Evolutionary conservation across 345 rosid genomes (phyloP).

Genomic region (Kernera saxatilis): DNA sequence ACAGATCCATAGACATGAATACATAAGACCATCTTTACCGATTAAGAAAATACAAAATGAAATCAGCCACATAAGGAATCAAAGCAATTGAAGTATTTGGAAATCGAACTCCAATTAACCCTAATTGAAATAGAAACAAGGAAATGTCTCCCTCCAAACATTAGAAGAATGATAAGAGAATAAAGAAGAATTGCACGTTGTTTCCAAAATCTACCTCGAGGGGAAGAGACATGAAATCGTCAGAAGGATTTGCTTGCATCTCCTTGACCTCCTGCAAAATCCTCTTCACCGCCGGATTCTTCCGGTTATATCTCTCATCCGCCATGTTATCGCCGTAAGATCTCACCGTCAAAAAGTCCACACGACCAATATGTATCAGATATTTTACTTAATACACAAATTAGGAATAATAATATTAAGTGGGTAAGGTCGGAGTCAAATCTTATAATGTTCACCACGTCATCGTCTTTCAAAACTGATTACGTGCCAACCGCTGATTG

Average conservation of each 20-base stretch:
- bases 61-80: too few species aligned
- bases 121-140: not conserved
- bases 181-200: not conserved
- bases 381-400: not conserved
- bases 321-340: constrained; percentile 41
- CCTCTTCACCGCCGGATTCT: constrained; percentile 96
- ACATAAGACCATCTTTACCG: too few species aligned
- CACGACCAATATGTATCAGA: not conserved
- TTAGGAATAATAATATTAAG: not conserved
- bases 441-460: not conserved
- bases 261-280: constrained; percentile 96
- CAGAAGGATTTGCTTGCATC: constrained; percentile 96
- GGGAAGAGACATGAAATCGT: constrained; percentile 96
- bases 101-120: not conserved
- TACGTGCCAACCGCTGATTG: not conserved
- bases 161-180: too few species aligned
- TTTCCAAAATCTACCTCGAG: constrained; percentile 53
- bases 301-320: constrained; percentile 74
- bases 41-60: too few species aligned
- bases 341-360: not conserved
- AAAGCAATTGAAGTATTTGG: too few species aligned
- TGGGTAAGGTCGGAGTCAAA: not conserved
- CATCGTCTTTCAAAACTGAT: not conserved
- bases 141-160: not conserved
- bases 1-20: too few species aligned